A percentile compares a stretch with the other conserved stretches of the same genome.
phyloP scores from a whole-genome alignment of 345 rosid species.

The Zanthoxylum bungeanum region DNA sequence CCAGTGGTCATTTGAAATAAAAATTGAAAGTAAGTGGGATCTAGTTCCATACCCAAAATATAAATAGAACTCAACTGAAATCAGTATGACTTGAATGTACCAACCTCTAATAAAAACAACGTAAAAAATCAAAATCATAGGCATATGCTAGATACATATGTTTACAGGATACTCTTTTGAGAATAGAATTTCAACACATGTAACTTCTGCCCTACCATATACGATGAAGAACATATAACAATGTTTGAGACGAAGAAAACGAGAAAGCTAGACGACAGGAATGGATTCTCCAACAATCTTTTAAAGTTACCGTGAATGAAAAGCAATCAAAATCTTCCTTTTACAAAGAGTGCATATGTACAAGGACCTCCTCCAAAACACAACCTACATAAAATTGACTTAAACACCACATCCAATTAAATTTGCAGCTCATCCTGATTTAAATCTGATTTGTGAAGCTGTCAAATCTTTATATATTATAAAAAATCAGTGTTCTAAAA shows the following conservation, averaged over 20 bases:
- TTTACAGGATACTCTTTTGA: not conserved
- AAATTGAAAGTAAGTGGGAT: not conserved
- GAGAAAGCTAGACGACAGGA: not conserved
- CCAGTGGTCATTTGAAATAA: not conserved
- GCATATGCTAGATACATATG: not conserved
- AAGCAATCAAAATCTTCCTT: not conserved
- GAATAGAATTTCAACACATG: not conserved
- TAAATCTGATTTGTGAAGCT: not conserved
- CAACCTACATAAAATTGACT: not conserved
- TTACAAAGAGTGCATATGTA: not conserved
- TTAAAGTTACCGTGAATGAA: not conserved
- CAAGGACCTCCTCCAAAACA: not conserved
- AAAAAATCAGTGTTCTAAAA: no score
- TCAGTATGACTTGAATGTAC: no score
- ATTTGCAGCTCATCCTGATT: not conserved
- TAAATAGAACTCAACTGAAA: not conserved
- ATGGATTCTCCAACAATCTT: not conserved
- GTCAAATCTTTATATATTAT: no score
- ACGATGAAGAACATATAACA: not conserved
- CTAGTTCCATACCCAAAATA: not conserved
- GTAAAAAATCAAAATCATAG: not conserved
- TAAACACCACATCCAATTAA: not conserved
- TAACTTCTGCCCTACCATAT: not conserved
- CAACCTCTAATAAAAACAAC: no score
- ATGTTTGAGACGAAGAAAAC: not conserved